Conservation (phyloP, 106 monocot genomes). For the Phalaenopsis aphrodite region DNA sequence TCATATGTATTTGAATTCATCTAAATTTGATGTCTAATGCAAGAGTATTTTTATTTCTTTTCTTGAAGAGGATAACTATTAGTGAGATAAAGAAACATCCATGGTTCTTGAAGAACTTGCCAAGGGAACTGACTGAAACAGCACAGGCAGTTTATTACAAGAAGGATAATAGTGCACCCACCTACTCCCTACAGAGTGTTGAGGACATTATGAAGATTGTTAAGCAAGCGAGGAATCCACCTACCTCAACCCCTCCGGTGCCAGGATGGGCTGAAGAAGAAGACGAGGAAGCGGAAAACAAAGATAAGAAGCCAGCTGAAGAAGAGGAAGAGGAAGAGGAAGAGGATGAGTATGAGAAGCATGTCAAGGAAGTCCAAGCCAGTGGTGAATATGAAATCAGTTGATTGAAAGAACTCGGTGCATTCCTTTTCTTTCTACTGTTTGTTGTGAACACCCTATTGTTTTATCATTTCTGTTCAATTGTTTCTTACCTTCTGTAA, state of each 20-base stretch:
- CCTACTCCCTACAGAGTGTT: constrained; percentile 40
- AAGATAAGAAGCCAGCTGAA: constrained; percentile 7
- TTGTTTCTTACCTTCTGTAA: not conserved
- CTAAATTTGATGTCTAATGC: no score
- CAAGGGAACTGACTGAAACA: constrained; percentile 41
- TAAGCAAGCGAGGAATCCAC: constrained; percentile 27
- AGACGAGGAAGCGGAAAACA: constrained; percentile 23
- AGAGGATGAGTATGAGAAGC: constrained; percentile 22
- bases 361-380: constrained; percentile 44
- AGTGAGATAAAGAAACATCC: constrained; percentile 55
- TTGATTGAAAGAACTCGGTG: constrained; percentile 6
- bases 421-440: not conserved
- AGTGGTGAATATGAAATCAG: constrained; percentile 42
- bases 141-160: constrained; percentile 42
- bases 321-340: constrained; percentile 7
- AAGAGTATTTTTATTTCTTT: not conserved
- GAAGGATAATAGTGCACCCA: constrained; percentile 25
- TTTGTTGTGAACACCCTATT: not conserved
- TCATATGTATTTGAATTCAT: no score
- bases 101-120: constrained; percentile 63
- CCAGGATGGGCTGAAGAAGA: constrained; percentile 41
- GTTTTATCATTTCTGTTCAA: not conserved
- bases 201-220: constrained; percentile 64
- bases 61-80: constrained; percentile 44
- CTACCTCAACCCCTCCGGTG: constrained; percentile 22